phyloP scores from a whole-genome alignment of 1,284 basidiomycete genomes.

The Ganoderma multipileum region DNA sequence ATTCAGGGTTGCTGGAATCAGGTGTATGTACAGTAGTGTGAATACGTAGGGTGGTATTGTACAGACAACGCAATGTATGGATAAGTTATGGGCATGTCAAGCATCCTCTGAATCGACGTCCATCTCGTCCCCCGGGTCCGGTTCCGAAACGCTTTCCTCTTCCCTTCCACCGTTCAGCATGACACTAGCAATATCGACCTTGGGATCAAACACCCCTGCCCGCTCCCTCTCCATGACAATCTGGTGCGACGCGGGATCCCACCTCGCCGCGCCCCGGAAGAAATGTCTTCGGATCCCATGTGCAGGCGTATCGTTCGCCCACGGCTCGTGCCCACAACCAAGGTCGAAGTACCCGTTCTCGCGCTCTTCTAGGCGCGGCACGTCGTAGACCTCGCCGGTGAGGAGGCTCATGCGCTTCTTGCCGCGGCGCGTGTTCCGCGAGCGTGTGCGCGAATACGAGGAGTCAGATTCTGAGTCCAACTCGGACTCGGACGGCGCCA shows the following conservation, averaged over 20 bases:
- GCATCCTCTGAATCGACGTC: conserved; percentile 28
- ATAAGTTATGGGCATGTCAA: conserved; percentile 14
- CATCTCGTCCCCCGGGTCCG: conserved; percentile 30
- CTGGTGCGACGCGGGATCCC: conserved; percentile 42
- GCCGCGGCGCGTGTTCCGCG: conserved; percentile 32
- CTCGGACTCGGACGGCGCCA: conserved; percentile 53
- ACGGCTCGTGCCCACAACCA: conserved; percentile 36
- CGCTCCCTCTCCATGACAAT: conserved; percentile 25
- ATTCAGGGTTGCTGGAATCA: neutral
- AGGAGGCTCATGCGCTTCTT: conserved; percentile 72
- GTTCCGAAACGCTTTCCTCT: conserved; percentile 22
- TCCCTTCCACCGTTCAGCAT: conserved; percentile 31
- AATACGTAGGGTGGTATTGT: neutral
- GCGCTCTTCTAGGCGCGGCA: conserved; percentile 43
- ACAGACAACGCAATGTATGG: neutral
- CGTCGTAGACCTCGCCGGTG: conserved; percentile 61
- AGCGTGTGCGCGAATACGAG: conserved; percentile 34
- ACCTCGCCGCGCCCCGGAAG: conserved; percentile 57
- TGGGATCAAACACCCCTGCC: conserved; percentile 16
- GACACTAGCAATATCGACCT: conserved; percentile 13
- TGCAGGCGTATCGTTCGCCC: conserved; percentile 23
- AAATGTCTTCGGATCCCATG: conserved; percentile 52
- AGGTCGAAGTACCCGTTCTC: conserved; percentile 38
- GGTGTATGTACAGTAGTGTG: neutral
- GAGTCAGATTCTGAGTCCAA: conserved; percentile 49